These are phyloP conservation scores for Herpetomonas samuelpessoai DNA, from an alignment of 208 protist species.

Conservation along the genomic window DNA sequence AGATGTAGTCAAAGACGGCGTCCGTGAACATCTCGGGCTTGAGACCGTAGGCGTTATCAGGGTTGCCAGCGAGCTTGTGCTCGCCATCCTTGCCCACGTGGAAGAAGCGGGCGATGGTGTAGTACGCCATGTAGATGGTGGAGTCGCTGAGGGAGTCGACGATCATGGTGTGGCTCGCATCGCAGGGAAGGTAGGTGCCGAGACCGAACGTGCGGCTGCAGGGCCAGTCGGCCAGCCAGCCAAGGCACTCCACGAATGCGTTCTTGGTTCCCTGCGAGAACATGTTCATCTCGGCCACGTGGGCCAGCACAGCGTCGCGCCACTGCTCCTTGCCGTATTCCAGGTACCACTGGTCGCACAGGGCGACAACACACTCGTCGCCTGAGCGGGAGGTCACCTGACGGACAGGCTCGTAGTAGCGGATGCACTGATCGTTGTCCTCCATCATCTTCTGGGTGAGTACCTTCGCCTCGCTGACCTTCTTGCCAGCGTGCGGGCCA, in stretches of 20 bases:
- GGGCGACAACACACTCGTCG: conserved; percentile 99
- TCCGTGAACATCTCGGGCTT: conserved; percentile 93
- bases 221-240: conserved; percentile 99
- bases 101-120: conserved; percentile 98
- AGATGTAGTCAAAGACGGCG: conserved; percentile 95
- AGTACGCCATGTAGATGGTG: conserved; percentile 99
- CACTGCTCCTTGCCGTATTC: conserved; percentile 99
- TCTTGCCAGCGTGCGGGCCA: conserved; percentile 68
- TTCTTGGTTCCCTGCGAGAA: conserved; percentile 92
- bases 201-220: conserved; percentile 99
- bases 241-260: conserved; percentile 93
- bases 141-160: conserved; percentile 99
- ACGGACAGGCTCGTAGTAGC: conserved; percentile 97
- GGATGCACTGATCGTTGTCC: conserved; percentile 69
- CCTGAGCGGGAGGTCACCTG: conserved; percentile 98
- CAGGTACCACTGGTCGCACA: conserved; percentile 99
- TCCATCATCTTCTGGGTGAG: conserved; percentile 80
- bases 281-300: conserved; percentile 91
- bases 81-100: conserved; percentile 77
- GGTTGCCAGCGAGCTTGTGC: conserved; percentile 36
- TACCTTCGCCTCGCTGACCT: conserved; percentile 95
- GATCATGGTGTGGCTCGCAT: conserved; percentile 89
- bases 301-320: conserved; percentile 81
- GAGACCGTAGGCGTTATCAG: conserved; percentile 81
- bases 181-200: conserved; percentile 98